Base-by-base conservation (phyloP, 2,329 filamentous ascomycete genomes). In the Aspergillus amoenus region DNA sequence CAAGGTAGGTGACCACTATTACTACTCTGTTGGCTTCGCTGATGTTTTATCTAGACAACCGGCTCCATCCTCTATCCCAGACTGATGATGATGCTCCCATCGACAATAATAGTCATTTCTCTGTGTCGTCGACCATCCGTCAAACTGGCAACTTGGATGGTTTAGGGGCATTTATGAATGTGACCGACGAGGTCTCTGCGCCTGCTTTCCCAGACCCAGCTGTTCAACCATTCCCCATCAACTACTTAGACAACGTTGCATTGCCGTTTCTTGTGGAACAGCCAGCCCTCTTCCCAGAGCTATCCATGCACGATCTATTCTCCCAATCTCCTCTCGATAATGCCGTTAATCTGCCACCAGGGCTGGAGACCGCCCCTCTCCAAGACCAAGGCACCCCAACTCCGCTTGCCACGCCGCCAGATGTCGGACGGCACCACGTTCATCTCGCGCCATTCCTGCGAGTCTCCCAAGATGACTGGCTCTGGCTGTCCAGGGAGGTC, bases 391-490 rank as follows among this genome's bases (percentile, higher is more conserved):
- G 21, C 6, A 44, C 12, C 21, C 7, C 42, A 13, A 18, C n/a
- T 44, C 8, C 42, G 2, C 42, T 44, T 11, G 42, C 42, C 9
- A 22, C 17, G 13, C 50, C 40, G 5, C 17, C 50, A n/a, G 50
- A 53, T 22, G 22, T 41, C 8, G 24, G 24, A 17, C 50, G 50
- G 8, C 27, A 40, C 39, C 15, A 53, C 24, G 24, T 49, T 27
- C 32, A 48, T 21, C 15, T 34, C 12, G 22, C 55, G 2, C 22
- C 41, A 12, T 57, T 57, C 24, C 18, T 44, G 5, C 30, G 50
- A 30, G 27, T 57, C 41, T 53, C 49, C 0, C 42, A 57, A 27
- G 55, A 57, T 11, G 55, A 57, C 32, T 57, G 55, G 55, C 21
- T 40, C 7, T 57, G 55, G 55, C n/a, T 57, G 4, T 27, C n/a